Evolutionary conservation across 202 grass and related monocot genomes (phyloP).

Genomic region (Alloteropsis angusta): DNA sequence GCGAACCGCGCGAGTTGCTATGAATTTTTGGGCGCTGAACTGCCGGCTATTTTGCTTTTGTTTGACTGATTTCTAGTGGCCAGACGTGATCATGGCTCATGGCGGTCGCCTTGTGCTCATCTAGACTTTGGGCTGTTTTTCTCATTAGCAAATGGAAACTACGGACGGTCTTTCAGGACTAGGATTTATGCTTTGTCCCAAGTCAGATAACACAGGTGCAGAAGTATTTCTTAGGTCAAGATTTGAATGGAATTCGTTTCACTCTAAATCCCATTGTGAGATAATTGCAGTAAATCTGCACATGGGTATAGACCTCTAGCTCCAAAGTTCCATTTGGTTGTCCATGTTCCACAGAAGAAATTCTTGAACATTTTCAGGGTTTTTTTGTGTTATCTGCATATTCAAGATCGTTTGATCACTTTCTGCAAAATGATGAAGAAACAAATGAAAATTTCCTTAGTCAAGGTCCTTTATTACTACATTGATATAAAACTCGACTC

Average conservation of each 20-base stretch:
- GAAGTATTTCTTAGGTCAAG: background rate
- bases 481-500: background rate
- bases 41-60: background rate
- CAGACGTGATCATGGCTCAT: background rate
- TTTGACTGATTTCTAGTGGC: constrained; percentile 1
- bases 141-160: background rate
- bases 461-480: background rate
- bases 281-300: background rate
- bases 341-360: background rate
- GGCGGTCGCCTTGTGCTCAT: background rate
- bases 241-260: background rate
- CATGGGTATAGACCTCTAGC: background rate
- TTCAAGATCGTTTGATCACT: background rate
- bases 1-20: background rate
- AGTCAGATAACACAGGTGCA: background rate
- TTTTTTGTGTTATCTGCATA: background rate
- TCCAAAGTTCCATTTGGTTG: background rate
- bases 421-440: background rate
- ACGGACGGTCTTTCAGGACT: background rate
- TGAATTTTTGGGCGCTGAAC: background rate
- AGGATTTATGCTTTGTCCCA: background rate
- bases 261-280: background rate
- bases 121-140: background rate
- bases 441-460: background rate
- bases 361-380: background rate